A percentile compares a stretch with the other conserved stretches of the same genome.
Conservation (phyloP, 805 yeast genomes). For the Nakazawaea ernobii region DNA sequence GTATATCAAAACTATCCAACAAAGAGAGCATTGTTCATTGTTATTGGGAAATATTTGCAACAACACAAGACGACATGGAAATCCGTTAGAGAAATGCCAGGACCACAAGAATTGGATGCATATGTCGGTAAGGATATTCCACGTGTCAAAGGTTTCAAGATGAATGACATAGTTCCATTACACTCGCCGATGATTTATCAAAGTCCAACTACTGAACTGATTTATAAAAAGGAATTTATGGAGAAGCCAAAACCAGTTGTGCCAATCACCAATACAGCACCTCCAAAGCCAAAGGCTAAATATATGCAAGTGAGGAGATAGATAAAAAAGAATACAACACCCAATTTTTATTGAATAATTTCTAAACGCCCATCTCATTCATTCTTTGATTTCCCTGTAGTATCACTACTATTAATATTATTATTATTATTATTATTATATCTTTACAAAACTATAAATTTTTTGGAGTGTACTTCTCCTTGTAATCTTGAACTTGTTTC, state of each 20-base stretch:
- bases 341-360: neutral
- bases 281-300: constrained; percentile 53
- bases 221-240: constrained; percentile 43
- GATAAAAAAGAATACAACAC: neutral
- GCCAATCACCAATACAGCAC: constrained; percentile 29
- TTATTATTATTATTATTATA: too few species aligned
- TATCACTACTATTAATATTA: too few species aligned
- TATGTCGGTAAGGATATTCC: constrained; percentile 60
- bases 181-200: constrained; percentile 76
- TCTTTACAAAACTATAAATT: constrained; percentile 1
- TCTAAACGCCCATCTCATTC: too few species aligned
- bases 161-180: constrained; percentile 86
- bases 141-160: constrained; percentile 75
- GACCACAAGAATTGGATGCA: constrained; percentile 56
- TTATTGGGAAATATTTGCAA: constrained; percentile 52
- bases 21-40: constrained; percentile 62
- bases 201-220: constrained; percentile 72
- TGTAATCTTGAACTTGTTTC: constrained; percentile 52
- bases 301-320: constrained; percentile 56
- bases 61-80: constrained; percentile 62
- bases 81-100: constrained; percentile 58
- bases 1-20: constrained; percentile 30
- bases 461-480: constrained; percentile 41
- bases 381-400: too few species aligned
- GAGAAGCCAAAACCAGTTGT: constrained; percentile 29